Percentiles rank a stretch among this genome's conserved stretches.
phyloP scores from a whole-genome alignment of 139 green algal genomes.

The Chlorella sp. region DNA sequence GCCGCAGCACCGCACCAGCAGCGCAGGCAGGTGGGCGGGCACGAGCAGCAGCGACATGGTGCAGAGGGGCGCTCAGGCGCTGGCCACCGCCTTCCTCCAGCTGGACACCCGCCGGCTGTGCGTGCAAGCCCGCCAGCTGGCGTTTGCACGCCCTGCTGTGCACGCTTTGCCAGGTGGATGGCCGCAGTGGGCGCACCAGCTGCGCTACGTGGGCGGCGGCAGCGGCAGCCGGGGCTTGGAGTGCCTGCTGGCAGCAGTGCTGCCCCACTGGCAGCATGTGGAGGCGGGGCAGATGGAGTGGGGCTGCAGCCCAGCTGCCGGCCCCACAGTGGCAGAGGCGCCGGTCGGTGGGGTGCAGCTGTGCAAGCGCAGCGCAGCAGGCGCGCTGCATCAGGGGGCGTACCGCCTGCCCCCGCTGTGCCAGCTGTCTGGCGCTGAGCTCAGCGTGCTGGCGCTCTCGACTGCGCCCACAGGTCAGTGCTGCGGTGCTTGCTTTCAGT shows the following conservation, averaged over 20 bases:
- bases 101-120: neutral
- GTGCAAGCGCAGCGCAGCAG: neutral
- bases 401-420: neutral
- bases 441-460: neutral
- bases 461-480: neutral
- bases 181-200: neutral
- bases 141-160: neutral
- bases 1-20: neutral
- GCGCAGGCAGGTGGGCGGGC: neutral
- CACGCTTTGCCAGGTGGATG: neutral
- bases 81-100: neutral
- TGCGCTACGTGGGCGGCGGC: neutral
- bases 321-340: neutral
- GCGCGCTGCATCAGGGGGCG: neutral
- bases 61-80: neutral
- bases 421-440: neutral
- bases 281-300: neutral
- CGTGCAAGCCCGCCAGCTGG: neutral
- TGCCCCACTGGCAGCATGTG: neutral
- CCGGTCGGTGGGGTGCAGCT: neutral
- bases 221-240: neutral
- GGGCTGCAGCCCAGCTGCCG: neutral
- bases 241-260: neutral
- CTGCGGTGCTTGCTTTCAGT: neutral
- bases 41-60: neutral